Conservation (phyloP, 1,284 basidiomycete genomes). For the Xerocomus cyaneibrunnescens region DNA sequence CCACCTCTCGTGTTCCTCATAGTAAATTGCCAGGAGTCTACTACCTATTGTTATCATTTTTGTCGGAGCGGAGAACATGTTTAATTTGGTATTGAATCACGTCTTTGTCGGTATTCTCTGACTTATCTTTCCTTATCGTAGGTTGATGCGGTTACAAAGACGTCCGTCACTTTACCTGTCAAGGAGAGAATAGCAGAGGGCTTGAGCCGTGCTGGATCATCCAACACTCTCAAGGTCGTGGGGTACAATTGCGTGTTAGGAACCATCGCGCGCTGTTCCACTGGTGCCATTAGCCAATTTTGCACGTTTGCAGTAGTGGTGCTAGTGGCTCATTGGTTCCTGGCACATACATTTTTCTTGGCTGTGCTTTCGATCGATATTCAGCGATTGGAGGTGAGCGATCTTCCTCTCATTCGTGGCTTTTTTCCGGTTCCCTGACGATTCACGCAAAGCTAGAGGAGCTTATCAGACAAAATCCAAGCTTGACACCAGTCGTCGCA, state of each 20-base stretch:
- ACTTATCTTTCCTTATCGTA: constrained; percentile 31
- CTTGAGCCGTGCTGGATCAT: constrained; percentile 83
- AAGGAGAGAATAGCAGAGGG: constrained; percentile 92
- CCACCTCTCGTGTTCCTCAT: constrained; percentile 8
- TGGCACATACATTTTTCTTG: constrained; percentile 90
- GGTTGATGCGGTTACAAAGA: constrained; percentile 89
- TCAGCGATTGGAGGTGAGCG: constrained; percentile 76
- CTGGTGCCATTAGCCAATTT: constrained; percentile 88
- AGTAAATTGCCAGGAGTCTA: constrained; percentile 56
- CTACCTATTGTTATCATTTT: constrained; percentile 94
- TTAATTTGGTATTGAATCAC: constrained; percentile 68
- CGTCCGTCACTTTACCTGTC: constrained; percentile 87
- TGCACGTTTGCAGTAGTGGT: constrained; percentile 94
- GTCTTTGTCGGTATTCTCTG: not conserved
- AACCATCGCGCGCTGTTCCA: constrained; percentile 74
- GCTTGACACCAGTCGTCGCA: constrained; percentile 42
- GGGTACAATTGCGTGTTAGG: constrained; percentile 84
- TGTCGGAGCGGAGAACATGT: constrained; percentile 98
- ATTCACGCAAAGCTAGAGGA: constrained; percentile 60
- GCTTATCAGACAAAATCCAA: constrained; percentile 67
- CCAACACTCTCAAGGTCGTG: constrained; percentile 90
- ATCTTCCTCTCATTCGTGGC: not conserved
- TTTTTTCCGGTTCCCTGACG: constrained; percentile 17
- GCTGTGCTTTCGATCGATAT: constrained; percentile 90
- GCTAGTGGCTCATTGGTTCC: constrained; percentile 93